Evolutionary conservation across 345 rosid genomes (phyloP).

Genomic region (Heritiera littoralis): DNA sequence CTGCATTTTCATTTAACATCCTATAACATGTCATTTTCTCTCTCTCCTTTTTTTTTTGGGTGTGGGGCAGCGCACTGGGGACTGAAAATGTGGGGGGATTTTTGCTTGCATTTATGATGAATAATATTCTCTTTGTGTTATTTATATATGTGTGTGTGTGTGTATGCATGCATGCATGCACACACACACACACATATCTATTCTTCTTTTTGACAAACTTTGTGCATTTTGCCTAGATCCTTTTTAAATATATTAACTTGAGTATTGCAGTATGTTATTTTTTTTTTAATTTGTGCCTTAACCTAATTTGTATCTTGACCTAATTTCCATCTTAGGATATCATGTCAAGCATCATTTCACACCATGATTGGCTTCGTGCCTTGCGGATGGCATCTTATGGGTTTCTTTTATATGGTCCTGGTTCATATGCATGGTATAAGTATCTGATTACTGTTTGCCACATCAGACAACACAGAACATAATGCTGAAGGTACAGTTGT

Average conservation of each 20-base stretch:
- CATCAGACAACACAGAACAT: conserved; percentile 60
- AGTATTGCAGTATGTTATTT: not conserved
- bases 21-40: not conserved
- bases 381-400: conserved; percentile 91
- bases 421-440: conserved; percentile 86
- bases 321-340: conserved; percentile 39
- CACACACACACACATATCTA: not conserved
- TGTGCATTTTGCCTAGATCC: not conserved
- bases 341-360: conserved; percentile 39
- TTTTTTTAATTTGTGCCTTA: conserved; percentile 26
- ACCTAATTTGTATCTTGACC: conserved; percentile 25
- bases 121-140: not conserved
- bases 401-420: conserved; percentile 86
- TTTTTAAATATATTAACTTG: not conserved
- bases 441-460: conserved; percentile 72
- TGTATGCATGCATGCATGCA: too few relatives aligned
- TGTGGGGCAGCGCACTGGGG: not conserved
- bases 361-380: conserved; percentile 88
- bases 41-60: too few relatives aligned
- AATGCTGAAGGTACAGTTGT: conserved; percentile 62
- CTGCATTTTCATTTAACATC: not conserved
- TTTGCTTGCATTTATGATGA: not conserved
- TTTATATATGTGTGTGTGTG: not conserved
- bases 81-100: not conserved
- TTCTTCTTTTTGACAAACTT: not conserved